Conservation (phyloP, 2,329 filamentous ascomycete species). For the Calonectria ilicicola region DNA sequence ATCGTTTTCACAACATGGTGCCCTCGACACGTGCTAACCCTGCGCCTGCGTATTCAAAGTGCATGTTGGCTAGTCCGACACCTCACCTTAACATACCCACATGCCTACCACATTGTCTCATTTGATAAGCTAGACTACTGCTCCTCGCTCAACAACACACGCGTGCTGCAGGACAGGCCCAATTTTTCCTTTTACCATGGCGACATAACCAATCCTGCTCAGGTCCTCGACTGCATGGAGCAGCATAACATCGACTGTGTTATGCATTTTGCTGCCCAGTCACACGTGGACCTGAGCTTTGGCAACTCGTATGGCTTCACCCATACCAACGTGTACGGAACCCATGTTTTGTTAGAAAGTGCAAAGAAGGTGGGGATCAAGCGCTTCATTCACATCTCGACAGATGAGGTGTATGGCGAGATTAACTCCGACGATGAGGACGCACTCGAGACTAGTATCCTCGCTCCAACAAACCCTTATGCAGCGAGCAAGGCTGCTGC, state of each 20-base stretch:
- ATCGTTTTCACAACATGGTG: background rate
- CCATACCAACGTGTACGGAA: conserved; percentile 84
- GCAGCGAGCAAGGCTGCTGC: conserved; percentile 84
- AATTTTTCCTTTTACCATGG: conserved; percentile 87
- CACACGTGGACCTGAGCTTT: conserved; percentile 85
- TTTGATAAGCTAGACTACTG: conserved; percentile 91
- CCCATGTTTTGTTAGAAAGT: conserved; percentile 84
- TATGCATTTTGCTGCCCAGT: conserved; percentile 88
- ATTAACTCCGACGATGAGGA: conserved; percentile 79
- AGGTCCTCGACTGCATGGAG: conserved; percentile 78
- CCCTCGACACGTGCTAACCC: conserved; percentile 31
- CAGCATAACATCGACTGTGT: conserved; percentile 81
- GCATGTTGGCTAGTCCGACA: conserved; percentile 88
- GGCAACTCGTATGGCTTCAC: conserved; percentile 87
- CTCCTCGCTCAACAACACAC: conserved; percentile 83
- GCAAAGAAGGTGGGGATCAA: conserved; percentile 78
- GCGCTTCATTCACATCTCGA: conserved; percentile 85
- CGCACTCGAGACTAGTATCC: conserved; percentile 77
- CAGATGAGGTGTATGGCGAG: conserved; percentile 88
- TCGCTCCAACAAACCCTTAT: conserved; percentile 86
- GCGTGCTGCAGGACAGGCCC: conserved; percentile 71
- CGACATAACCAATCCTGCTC: conserved; percentile 78
- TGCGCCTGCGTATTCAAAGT: conserved; percentile 55
- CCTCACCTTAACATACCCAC: conserved; percentile 78
- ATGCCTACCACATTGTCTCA: conserved; percentile 82